Conservation (phyloP, 148 eudicot species). For the Fagopyrum tataricum region DNA sequence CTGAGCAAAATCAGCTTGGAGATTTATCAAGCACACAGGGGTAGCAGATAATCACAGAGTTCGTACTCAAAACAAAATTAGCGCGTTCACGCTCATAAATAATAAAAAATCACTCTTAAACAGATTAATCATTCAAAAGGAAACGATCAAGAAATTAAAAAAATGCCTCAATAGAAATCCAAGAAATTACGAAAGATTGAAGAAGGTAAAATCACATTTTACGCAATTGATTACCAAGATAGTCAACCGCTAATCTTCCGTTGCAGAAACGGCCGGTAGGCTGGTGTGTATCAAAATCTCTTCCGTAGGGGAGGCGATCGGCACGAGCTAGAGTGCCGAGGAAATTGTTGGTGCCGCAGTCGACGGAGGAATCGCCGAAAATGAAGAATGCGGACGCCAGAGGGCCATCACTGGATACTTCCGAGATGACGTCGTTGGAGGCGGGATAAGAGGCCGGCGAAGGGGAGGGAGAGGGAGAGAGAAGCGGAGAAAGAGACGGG, state of each 20-base stretch:
- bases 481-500: conserved; percentile 14
- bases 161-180: neutral
- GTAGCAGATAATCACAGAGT: neutral
- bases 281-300: conserved; percentile 71
- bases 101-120: neutral
- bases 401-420: conserved; percentile 7
- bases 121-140: neutral
- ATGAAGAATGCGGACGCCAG: conserved; percentile 66
- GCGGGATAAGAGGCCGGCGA: neutral
- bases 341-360: conserved; percentile 79
- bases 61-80: neutral
- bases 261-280: conserved; percentile 90
- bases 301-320: conserved; percentile 77
- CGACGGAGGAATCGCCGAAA: conserved; percentile 84
- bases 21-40: neutral
- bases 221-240: conserved; percentile 44
- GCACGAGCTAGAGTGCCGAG: conserved; percentile 92
- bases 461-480: conserved; percentile 13
- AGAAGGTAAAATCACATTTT: neutral
- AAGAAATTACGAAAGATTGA: neutral
- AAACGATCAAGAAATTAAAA: neutral
- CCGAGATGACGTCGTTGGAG: neutral
- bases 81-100: neutral
- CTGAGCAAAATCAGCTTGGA: conserved; percentile 5
- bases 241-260: conserved; percentile 88